Percentiles rank a stretch among this genome's conserved stretches.
Conservation (phyloP, 768 basidiomycete genomes). For the Kwoniella europaea region DNA sequence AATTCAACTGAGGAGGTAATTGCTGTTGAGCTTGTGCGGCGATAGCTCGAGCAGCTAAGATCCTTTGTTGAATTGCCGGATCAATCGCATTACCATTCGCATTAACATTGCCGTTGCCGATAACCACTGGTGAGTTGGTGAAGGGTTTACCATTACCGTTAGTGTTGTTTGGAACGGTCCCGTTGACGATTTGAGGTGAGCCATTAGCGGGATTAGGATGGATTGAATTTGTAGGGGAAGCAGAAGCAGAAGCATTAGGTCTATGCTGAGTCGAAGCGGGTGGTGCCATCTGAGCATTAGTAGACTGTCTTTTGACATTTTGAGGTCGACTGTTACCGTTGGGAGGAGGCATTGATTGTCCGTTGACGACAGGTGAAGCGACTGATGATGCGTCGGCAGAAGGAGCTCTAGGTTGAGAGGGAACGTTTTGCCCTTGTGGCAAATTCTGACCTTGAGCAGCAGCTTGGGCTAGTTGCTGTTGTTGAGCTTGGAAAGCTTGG, state of each 20-base stretch:
- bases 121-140: background rate
- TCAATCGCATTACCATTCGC: slow-evolving; percentile 15
- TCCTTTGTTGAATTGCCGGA: slow-evolving; percentile 24
- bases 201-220: slow-evolving; percentile 22
- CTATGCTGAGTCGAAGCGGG: slow-evolving; percentile 7
- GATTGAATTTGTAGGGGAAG: slow-evolving; percentile 26
- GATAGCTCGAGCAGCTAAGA: slow-evolving; percentile 21
- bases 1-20: background rate
- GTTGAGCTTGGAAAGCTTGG: slow-evolving; percentile 31
- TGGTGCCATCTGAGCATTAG: slow-evolving; percentile 19
- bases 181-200: slow-evolving; percentile 26
- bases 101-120: slow-evolving; percentile 18
- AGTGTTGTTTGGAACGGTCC: slow-evolving; percentile 7
- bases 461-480: slow-evolving; percentile 32
- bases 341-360: slow-evolving; percentile 23
- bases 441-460: slow-evolving; percentile 22
- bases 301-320: slow-evolving; percentile 15
- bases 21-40: slow-evolving; percentile 11
- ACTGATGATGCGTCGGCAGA: slow-evolving; percentile 19
- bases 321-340: slow-evolving; percentile 28
- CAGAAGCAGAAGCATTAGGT: slow-evolving; percentile 16
- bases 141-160: slow-evolving; percentile 9
- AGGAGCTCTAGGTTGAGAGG: slow-evolving; percentile 16
- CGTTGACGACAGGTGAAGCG: slow-evolving; percentile 21
- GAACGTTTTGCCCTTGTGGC: slow-evolving; percentile 10